These are phyloP conservation scores for Solanum hybrid DNA, from an alignment of 305 asterid species.

Conservation along the genomic window DNA sequence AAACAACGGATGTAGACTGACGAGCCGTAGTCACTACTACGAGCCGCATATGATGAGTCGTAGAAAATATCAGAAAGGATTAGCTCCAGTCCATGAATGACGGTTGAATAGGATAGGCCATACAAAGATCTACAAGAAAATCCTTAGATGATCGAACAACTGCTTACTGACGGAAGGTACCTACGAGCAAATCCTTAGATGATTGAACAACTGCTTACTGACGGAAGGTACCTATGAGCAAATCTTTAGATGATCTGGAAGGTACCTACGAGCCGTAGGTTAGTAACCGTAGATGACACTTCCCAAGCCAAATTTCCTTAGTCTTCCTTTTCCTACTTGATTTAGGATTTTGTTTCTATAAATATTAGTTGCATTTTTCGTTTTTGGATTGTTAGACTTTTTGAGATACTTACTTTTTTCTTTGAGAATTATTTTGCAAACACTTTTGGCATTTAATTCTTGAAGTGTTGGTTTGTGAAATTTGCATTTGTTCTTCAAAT, in stretches of 20 bases:
- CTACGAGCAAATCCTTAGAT: too few relatives aligned
- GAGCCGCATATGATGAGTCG: not conserved
- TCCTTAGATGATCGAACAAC: too few relatives aligned
- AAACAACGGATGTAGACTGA: not conserved
- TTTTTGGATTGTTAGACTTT: not conserved
- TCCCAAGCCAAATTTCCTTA: too few relatives aligned
- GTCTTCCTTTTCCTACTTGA: not conserved
- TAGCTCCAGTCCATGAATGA: not conserved
- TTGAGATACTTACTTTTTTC: not conserved
- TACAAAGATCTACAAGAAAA: not conserved
- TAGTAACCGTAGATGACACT: too few relatives aligned
- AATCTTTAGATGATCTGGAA: too few relatives aligned
- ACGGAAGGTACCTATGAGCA: too few relatives aligned
- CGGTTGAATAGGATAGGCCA: not conserved
- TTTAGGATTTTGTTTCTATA: not conserved
- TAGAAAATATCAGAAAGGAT: too few relatives aligned
- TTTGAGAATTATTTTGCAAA: not conserved
- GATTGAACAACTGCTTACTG: too few relatives aligned
- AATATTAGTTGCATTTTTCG: not conserved
- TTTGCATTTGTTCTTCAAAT: too few relatives aligned
- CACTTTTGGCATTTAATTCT: not conserved
- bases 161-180: too few relatives aligned
- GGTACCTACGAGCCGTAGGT: too few relatives aligned
- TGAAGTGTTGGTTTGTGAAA: too few relatives aligned
- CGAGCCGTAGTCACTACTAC: not conserved